Evolutionary conservation across 768 basidiomycete species (phyloP).

Genomic region (Suillus americanus): DNA sequence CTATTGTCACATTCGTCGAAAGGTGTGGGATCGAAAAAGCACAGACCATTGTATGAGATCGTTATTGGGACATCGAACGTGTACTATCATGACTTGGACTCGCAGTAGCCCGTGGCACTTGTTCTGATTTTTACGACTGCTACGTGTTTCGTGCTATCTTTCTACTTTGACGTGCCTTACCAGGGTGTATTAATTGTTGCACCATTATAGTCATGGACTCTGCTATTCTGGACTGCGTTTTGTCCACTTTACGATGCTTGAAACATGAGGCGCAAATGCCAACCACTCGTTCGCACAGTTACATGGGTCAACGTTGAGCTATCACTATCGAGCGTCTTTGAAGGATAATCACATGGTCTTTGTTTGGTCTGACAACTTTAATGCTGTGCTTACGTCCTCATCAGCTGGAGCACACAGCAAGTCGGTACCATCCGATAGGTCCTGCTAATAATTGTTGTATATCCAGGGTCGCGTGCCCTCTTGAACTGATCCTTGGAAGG

Average conservation of each 20-base stretch:
- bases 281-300: background rate
- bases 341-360: background rate
- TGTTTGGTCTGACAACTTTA: background rate
- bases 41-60: constrained; percentile 17
- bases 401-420: constrained; percentile 3
- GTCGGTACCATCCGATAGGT: background rate
- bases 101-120: constrained; percentile 12
- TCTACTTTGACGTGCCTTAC: constrained; percentile 3
- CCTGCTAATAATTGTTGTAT: background rate
- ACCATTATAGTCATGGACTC: constrained; percentile 7
- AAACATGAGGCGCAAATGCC: background rate
- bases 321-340: background rate
- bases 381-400: background rate
- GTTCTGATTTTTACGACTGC: constrained; percentile 4
- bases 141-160: constrained; percentile 14
- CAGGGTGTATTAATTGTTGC: constrained; percentile 10
- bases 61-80: constrained; percentile 27
- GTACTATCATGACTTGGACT: constrained; percentile 14
- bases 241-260: background rate
- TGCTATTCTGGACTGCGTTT: background rate
- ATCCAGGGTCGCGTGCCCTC: constrained; percentile 1
- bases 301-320: background rate
- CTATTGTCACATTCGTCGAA: background rate
- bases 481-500: background rate
- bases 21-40: background rate